Base-by-base conservation (phyloP, 139 green algal genomes). In the Chlamydomonas urium region DNA sequence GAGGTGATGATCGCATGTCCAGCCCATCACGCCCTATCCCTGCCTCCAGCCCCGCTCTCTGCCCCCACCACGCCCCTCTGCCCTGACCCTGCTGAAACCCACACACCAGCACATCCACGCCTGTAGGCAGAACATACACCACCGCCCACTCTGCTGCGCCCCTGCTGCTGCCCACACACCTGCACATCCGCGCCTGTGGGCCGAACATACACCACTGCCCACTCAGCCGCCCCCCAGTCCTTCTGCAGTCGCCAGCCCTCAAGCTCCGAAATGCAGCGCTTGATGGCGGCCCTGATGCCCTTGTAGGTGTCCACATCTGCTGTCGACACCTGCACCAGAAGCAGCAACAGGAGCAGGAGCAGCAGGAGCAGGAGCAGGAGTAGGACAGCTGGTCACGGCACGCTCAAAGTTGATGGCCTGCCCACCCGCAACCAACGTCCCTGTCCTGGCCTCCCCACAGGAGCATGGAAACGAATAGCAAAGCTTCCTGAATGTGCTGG, bases 221-320 rank as follows among this genome's bases (percentile, higher is more conserved):
- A 90, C 72, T 92, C 85, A 0, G 79, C 67, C 2, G 50, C 59
- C 42, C 78, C 81, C 77, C 82, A 84, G 10, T 88, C 85, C 14
- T 61, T 57, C 60, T 91, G 87, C 2, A 80, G 45, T n/a, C n/a
- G n/a, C n/a, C n/a, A n/a, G n/a, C n/a, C n/a, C 24, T 94, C 90
- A 2, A 53, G 42, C n/a, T 65, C 56, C 28, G 24, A 8, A 17
- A 65, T 32, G 8, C 8, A 8, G 26, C 28, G n/a, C 71, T 88
- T 90, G 38, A 84, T 24, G 38, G 69, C 45, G 14, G 65, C 69
- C 26, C 73, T 72, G 38, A 70, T 38, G 10, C 58, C 63, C 26
- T 72, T 72, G 83, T 95, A 96, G n/a, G 95, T 89, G 21, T 91
- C 79, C 21, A 78, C 38, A 45, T 94, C 89, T 2, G 85, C 75